Evolutionary conservation across 2,329 filamentous ascomycete genomes (phyloP).

Genomic region (Penicillium sp.): DNA sequence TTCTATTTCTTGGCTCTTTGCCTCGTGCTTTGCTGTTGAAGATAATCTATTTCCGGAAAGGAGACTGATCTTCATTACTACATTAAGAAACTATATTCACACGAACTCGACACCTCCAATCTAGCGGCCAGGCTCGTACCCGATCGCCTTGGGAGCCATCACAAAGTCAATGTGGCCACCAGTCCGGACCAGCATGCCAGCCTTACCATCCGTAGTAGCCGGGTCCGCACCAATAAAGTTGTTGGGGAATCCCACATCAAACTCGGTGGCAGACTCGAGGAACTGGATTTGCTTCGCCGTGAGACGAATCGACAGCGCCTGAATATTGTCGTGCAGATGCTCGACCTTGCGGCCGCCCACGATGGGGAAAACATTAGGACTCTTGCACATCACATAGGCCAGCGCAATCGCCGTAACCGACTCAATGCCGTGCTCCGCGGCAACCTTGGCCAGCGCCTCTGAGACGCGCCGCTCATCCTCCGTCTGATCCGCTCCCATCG

Average conservation of each 20-base stretch:
- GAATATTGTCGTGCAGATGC: constrained; percentile 54
- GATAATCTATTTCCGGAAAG: neutral
- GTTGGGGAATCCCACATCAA: constrained; percentile 68
- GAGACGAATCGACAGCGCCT: constrained; percentile 46
- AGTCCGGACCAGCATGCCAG: constrained; percentile 3
- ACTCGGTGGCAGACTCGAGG: constrained; percentile 63
- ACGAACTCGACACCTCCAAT: neutral
- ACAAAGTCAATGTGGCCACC: constrained; percentile 24
- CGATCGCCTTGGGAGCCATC: constrained; percentile 21
- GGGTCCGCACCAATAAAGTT: constrained; percentile 53
- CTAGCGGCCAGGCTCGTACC: constrained; percentile 16
- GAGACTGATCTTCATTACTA: neutral
- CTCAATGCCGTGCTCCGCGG: constrained; percentile 56
- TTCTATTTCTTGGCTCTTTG: neutral
- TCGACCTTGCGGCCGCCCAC: constrained; percentile 70
- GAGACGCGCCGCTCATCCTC: constrained; percentile 56
- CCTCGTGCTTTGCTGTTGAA: no score
- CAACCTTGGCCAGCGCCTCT: constrained; percentile 62
- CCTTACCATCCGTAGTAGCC: constrained; percentile 23
- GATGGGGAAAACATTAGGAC: constrained; percentile 73
- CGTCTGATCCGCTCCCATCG: constrained; percentile 36
- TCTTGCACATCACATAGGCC: constrained; percentile 73
- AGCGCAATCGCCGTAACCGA: constrained; percentile 65
- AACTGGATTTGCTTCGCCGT: constrained; percentile 63
- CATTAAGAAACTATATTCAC: neutral